phyloP scores from a whole-genome alignment of 164 flowering plant species.

The Sedum album region DNA sequence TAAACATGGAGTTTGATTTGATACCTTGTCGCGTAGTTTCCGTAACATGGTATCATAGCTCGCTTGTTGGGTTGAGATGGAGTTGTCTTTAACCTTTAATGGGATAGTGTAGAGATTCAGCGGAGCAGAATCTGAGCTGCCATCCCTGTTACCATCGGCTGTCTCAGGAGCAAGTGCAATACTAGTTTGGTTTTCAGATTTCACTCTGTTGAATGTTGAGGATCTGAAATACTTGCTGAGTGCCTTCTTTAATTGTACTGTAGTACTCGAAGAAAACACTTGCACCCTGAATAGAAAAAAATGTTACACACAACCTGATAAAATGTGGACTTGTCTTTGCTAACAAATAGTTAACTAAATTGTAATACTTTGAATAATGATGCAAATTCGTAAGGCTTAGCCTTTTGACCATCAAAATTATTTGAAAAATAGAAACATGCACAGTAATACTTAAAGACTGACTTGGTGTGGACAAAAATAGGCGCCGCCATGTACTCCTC shows the following conservation, averaged over 20 bases:
- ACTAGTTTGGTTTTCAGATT: conserved; percentile 15
- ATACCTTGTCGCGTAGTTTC: conserved; percentile 70
- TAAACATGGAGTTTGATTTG: conserved; percentile 18
- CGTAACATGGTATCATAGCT: conserved; percentile 40
- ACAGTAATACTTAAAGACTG: conserved; percentile 17
- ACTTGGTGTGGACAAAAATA: conserved; percentile 75
- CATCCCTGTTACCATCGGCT: conserved; percentile 13
- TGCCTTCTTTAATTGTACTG: conserved; percentile 32
- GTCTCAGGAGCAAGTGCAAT: conserved; percentile 10
- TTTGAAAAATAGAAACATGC: neutral
- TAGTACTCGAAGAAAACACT: conserved; percentile 31
- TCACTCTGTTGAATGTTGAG: conserved; percentile 38
- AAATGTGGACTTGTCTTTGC: too few relatives aligned
- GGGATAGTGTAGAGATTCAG: conserved; percentile 47
- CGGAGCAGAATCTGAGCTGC: conserved; percentile 14
- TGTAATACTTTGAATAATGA: neutral
- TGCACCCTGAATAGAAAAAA: conserved; percentile 17
- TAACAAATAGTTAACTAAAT: neutral
- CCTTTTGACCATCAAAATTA: neutral
- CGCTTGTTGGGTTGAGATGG: conserved; percentile 31
- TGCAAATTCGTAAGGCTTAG: neutral
- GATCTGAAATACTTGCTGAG: conserved; percentile 48
- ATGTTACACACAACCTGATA: neutral
- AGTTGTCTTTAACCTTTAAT: conserved; percentile 39
- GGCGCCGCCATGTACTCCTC: conserved; percentile 74